Base-by-base conservation (phyloP, 1,139 yeast species). In the Pichia terricola region DNA sequence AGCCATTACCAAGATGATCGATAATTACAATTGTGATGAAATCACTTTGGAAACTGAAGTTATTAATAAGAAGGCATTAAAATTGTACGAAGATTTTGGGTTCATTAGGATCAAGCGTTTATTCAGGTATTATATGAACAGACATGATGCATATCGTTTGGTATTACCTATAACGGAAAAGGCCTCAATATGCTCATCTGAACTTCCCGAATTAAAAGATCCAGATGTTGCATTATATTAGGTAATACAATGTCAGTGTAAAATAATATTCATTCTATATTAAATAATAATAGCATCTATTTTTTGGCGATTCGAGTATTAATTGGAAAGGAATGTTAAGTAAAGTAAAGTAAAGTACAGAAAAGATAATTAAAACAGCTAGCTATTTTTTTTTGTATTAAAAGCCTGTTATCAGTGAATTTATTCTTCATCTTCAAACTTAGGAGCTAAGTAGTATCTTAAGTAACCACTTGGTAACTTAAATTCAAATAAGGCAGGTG, bases 381-480 rank as follows among this genome's bases (percentile, higher is more conserved):
- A 9, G 33, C 33, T 31, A 31, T 31, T 31, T 31, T 10, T 31
- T 31, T 31, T 10, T 31, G 33, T 10, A 10, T 10, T 11, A 31
- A 31, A 31, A 10, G 33, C 11, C 9, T 31, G 33, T 10, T 31
- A 31, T 16, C 22, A 16, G n/a, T 3, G 6, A 4, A 22, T n/a
- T 55, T 70, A 79, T 53, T 85, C 94, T 50, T 86, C 95, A 56
- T 86, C 96, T 54, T 84, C 95, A 62, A 88, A 87, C 74, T 91
- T 91, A 49, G 98, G 98, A 56, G 98, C 98, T 67, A 91, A 76
- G 76, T 85, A 91, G 76, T 85, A 91, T 65, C 96, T 82, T 64
- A 91, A 73, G 67, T 86, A 86, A 43, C 99, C 98, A 63, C 94
- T 86, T 53, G 89, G 85, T 63, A 91, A 73, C 66, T 83, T 84